Conservation (phyloP, 78 protist genomes). For the Mastigamoeba balamuthi region DNA sequence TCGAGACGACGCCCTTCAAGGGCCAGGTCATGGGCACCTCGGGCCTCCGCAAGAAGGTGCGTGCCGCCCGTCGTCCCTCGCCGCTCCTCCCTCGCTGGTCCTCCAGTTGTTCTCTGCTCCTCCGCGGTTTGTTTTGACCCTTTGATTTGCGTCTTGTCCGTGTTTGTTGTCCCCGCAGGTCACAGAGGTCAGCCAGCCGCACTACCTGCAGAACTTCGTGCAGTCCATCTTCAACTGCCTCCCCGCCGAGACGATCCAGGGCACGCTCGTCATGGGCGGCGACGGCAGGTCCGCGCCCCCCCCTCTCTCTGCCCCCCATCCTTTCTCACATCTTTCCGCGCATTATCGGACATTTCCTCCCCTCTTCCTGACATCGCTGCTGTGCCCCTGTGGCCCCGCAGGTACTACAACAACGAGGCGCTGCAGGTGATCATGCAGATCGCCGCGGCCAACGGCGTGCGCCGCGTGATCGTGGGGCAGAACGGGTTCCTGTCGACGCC, state of each 20-base stretch:
- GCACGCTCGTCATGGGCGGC: constrained; percentile 86
- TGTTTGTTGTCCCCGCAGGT: background rate
- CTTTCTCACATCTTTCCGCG: too few species aligned
- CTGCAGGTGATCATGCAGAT: constrained; percentile 74
- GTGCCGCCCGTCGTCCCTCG: constrained; percentile 9
- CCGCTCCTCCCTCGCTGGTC: background rate
- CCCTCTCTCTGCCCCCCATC: too few species aligned
- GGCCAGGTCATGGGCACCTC: constrained; percentile 89
- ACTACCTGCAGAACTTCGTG: constrained; percentile 84
- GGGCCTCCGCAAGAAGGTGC: constrained; percentile 85
- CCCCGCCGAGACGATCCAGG: constrained; percentile 13
- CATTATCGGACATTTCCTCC: too few species aligned
- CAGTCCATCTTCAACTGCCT: constrained; percentile 35
- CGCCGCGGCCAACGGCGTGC: constrained; percentile 82
- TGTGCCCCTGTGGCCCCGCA: background rate
- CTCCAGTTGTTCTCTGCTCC: background rate
- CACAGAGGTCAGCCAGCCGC: background rate
- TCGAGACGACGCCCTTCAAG: constrained; percentile 40
- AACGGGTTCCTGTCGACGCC: constrained; percentile 93
- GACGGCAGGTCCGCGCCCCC: constrained; percentile 76
- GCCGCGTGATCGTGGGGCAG: constrained; percentile 53
- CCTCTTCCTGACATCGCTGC: background rate
- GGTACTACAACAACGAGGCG: constrained; percentile 68
- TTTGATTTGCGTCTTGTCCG: too few species aligned
- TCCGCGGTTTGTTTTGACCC: too few species aligned